These are phyloP conservation scores for Neurospora sp. DNA, from an alignment of 495 filamentous ascomycete species.

Conservation along the genomic window DNA sequence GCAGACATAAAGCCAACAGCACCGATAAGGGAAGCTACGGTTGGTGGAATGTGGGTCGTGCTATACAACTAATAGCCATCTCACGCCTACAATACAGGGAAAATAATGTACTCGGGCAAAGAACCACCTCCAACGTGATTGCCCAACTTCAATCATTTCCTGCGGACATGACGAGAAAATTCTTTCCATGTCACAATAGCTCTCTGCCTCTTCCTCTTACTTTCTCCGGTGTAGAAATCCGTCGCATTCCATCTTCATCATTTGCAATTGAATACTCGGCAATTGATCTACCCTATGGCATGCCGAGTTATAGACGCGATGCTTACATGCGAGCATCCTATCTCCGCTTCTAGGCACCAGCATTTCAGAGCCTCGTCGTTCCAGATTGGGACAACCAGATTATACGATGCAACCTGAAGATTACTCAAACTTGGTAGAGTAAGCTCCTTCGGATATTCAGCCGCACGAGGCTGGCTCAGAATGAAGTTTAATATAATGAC, in stretches of 20 bases:
- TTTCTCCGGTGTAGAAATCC: background rate
- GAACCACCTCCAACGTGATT: too few relatives aligned
- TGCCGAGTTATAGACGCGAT: background rate
- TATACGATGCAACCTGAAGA: background rate
- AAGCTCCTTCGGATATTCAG: background rate
- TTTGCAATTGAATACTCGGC: background rate
- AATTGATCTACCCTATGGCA: background rate
- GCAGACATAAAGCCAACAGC: background rate
- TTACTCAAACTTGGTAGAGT: background rate
- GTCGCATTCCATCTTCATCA: background rate
- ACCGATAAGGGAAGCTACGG: background rate
- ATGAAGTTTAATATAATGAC: background rate
- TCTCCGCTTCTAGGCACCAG: background rate
- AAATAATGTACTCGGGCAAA: background rate
- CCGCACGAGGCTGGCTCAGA: background rate
- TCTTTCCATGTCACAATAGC: background rate
- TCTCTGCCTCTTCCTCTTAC: background rate
- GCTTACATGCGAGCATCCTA: background rate
- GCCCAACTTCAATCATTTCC: background rate
- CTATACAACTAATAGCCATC: background rate
- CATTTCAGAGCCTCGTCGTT: background rate
- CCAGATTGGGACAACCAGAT: background rate
- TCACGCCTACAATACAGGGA: too few relatives aligned
- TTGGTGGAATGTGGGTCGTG: background rate
- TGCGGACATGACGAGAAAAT: background rate